Evolutionary conservation across 2,329 filamentous ascomycete species (phyloP).

Genomic region (Colletotrichum sp.): DNA sequence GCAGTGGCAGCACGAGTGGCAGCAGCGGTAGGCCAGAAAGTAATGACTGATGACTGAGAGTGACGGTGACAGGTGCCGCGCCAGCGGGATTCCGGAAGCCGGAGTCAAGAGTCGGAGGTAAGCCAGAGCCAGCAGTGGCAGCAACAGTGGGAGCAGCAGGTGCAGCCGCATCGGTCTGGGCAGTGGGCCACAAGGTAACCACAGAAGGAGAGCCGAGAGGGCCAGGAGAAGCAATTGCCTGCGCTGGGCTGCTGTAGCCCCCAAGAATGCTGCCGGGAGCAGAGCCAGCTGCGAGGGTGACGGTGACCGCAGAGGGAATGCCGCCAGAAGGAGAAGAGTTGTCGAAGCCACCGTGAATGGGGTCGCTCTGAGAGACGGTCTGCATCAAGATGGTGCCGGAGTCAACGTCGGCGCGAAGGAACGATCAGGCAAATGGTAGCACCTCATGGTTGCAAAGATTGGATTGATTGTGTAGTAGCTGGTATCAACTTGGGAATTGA

Average conservation of each 20-base stretch:
- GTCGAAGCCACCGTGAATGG: too few species aligned
- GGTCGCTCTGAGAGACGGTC: too few species aligned
- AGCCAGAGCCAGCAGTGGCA: neutral
- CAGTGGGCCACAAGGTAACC: conserved; percentile 3
- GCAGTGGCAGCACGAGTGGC: neutral
- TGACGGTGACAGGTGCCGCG: neutral
- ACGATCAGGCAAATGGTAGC: neutral
- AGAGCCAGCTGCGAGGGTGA: neutral
- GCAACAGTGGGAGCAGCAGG: neutral
- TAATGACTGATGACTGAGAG: neutral
- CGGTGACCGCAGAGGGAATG: neutral
- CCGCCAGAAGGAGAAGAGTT: too few species aligned
- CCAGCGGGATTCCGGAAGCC: neutral
- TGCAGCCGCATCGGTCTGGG: neutral
- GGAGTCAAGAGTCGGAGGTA: neutral
- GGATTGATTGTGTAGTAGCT: too few species aligned
- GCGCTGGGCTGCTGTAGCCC: neutral
- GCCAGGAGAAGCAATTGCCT: neutral
- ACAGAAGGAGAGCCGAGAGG: neutral
- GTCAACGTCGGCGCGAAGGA: neutral
- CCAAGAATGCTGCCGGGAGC: neutral
- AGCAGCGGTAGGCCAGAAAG: neutral
- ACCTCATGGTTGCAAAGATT: neutral
- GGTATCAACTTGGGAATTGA: too few species aligned
- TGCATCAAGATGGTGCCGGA: neutral